phyloP scores from a whole-genome alignment of 2,329 filamentous ascomycete species.

The Colletotrichum truncatum region DNA sequence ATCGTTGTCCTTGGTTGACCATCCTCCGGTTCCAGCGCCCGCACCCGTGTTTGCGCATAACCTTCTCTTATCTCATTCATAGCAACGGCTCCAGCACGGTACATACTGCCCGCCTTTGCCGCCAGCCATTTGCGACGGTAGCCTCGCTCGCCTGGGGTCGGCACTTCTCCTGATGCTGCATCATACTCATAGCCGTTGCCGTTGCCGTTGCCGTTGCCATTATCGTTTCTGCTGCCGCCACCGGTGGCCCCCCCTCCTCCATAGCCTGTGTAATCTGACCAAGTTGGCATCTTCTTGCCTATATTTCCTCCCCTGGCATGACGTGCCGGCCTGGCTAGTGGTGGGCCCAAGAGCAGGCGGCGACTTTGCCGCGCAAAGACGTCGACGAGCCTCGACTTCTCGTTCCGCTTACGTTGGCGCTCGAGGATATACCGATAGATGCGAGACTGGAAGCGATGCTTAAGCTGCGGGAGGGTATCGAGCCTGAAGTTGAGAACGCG shows the following conservation, averaged over 20 bases:
- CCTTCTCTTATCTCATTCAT: conserved; percentile 68
- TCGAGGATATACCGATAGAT: conserved; percentile 79
- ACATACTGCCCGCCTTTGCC: conserved; percentile 66
- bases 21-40: conserved; percentile 44
- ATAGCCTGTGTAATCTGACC: conserved; percentile 29
- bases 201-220: conserved; percentile 7
- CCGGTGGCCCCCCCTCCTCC: conserved; percentile 19
- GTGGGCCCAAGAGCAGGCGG: conserved; percentile 55
- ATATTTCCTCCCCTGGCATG: conserved; percentile 39
- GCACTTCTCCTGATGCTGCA: conserved; percentile 36
- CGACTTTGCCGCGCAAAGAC: conserved; percentile 50
- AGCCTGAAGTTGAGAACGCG: conserved; percentile 76
- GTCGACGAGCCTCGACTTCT: conserved; percentile 57
- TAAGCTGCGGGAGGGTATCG: conserved; percentile 77
- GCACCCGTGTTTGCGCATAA: conserved; percentile 62
- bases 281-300: conserved; percentile 34
- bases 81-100: conserved; percentile 64
- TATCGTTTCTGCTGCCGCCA: not conserved
- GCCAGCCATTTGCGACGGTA: conserved; percentile 82
- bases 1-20: conserved; percentile 57
- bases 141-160: conserved; percentile 66
- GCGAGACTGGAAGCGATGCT: conserved; percentile 76
- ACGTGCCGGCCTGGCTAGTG: conserved; percentile 37
- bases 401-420: conserved; percentile 65
- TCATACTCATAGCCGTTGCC: conserved; percentile 43